Evolutionary conservation across 345 rosid genomes (phyloP).

Genomic region (Salix arbutifolia): DNA sequence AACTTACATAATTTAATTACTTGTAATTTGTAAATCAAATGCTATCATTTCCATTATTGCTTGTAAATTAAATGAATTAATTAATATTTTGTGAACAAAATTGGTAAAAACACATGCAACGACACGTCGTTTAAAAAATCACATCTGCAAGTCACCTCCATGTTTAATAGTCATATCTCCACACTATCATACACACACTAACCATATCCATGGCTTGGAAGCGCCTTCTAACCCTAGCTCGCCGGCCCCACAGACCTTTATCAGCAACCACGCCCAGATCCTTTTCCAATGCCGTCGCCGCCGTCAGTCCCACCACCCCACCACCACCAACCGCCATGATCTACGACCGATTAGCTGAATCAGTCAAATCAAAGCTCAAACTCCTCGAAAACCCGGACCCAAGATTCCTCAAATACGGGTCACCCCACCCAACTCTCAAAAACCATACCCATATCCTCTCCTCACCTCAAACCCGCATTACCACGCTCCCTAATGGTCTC

Average conservation of each 20-base stretch:
- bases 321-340: constrained; percentile 64
- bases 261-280: constrained; percentile 32
- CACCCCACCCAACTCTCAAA: constrained; percentile 63
- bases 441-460: constrained; percentile 78
- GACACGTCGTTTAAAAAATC: background rate
- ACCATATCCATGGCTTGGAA: constrained; percentile 15
- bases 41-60: too few relatives aligned
- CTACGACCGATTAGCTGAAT: constrained; percentile 71
- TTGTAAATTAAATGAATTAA: too few relatives aligned
- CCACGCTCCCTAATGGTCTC: constrained; percentile 84
- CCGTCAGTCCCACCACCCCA: constrained; percentile 33
- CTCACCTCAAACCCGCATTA: constrained; percentile 81
- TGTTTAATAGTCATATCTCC: background rate
- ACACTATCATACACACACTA: background rate
- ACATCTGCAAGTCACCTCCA: background rate
- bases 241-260: constrained; percentile 46
- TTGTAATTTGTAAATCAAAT: too few relatives aligned
- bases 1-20: too few relatives aligned
- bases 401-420: constrained; percentile 86
- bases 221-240: constrained; percentile 48
- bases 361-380: constrained; percentile 55
- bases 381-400: constrained; percentile 74
- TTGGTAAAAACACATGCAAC: background rate
- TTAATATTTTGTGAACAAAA: too few relatives aligned
- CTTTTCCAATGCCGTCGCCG: constrained; percentile 41